Conservation (phyloP, 1,139 yeast genomes). For the Yamadazyma friedrichii region DNA sequence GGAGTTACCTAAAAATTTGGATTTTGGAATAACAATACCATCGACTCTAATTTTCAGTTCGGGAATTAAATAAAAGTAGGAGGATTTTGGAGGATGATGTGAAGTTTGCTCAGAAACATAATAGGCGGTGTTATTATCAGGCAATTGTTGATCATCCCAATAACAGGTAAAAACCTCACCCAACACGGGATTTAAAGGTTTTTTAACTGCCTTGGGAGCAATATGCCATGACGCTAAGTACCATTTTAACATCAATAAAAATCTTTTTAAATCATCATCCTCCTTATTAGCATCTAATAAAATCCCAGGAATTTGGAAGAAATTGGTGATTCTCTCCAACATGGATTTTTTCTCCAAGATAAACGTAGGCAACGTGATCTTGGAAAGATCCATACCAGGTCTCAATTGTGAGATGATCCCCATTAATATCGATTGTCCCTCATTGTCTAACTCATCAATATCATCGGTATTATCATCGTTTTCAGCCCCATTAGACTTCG, state of each 20-base stretch:
- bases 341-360: conserved; percentile 92
- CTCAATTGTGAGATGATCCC: conserved; percentile 88
- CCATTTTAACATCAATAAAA: conserved; percentile 77
- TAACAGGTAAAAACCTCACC: conserved; percentile 90
- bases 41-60: conserved; percentile 80
- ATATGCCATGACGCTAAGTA: conserved; percentile 96
- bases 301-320: conserved; percentile 77
- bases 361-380: conserved; percentile 92
- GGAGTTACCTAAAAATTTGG: conserved; percentile 88
- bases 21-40: conserved; percentile 83
- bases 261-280: conserved; percentile 62
- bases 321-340: conserved; percentile 93
- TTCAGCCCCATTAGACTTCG: neutral
- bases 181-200: conserved; percentile 90
- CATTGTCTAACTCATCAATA: conserved; percentile 87
- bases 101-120: conserved; percentile 93
- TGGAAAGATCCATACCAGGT: conserved; percentile 87
- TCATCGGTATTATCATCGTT: conserved; percentile 34
- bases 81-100: conserved; percentile 97
- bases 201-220: conserved; percentile 97
- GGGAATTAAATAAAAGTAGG: conserved; percentile 87
- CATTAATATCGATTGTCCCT: conserved; percentile 80
- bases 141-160: conserved; percentile 71
- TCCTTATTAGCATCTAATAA: conserved; percentile 65
- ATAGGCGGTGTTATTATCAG: conserved; percentile 63